Percentiles rank a stretch among this genome's conserved stretches.
Conservation (phyloP, 495 filamentous ascomycete species). For the Clohesyomyces aquaticus region DNA sequence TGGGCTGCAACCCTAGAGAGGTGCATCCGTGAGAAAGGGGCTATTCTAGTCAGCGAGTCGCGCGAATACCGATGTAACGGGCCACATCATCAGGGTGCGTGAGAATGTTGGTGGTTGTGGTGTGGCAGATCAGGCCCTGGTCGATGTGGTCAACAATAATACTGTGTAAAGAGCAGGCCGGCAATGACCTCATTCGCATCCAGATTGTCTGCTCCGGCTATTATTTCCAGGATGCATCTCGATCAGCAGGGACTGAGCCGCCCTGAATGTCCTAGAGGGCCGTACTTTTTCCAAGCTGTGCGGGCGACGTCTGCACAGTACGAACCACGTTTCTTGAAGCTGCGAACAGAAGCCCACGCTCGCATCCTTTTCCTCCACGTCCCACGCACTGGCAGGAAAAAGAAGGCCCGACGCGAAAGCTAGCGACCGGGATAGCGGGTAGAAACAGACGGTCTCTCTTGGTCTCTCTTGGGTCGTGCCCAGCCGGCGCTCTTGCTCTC, state of each 20-base stretch:
- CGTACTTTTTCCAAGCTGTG: constrained; percentile 13
- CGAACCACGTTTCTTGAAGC: constrained; percentile 23
- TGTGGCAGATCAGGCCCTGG: constrained; percentile 2
- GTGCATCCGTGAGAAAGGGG: background rate
- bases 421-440: background rate
- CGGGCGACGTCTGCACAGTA: constrained; percentile 13
- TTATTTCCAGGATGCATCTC: constrained; percentile 14
- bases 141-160: background rate
- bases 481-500: constrained; percentile 3
- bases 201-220: constrained; percentile 9
- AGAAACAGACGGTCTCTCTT: constrained; percentile 15
- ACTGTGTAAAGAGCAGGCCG: background rate
- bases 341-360: background rate
- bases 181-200: constrained; percentile 37
- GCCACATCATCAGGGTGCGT: background rate
- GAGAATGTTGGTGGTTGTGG: background rate
- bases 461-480: constrained; percentile 14
- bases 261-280: constrained; percentile 16
- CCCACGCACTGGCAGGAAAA: background rate
- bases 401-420: background rate
- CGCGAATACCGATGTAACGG: background rate
- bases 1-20: constrained; percentile 5
- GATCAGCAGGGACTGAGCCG: constrained; percentile 33
- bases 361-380: background rate
- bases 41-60: background rate